Evolutionary conservation across 768 basidiomycete genomes (phyloP).

Genomic region (Mycena metata): DNA sequence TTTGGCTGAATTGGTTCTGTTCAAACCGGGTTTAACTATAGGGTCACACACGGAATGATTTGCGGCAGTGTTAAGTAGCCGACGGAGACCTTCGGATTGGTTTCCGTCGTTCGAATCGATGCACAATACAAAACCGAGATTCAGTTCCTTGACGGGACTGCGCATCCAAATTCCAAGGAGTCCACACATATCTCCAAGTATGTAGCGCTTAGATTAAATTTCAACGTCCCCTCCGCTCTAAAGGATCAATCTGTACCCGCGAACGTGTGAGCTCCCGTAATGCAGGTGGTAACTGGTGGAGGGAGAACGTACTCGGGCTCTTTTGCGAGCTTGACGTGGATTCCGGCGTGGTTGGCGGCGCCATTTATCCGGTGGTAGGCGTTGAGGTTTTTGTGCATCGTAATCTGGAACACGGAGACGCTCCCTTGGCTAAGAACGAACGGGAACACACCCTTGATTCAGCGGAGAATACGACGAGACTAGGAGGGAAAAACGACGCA

Average conservation of each 20-base stretch:
- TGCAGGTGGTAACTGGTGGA: background rate
- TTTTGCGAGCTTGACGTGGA: slow-evolving; percentile 72
- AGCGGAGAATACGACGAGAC: slow-evolving; percentile 13
- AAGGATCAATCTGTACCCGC: slow-evolving; percentile 16
- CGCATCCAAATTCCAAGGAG: no score
- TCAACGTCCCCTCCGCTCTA: background rate
- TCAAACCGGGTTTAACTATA: no score
- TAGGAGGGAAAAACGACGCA: slow-evolving; percentile 42
- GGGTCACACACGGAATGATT: no score
- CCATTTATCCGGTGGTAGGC: slow-evolving; percentile 93
- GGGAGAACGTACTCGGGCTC: slow-evolving; percentile 61
- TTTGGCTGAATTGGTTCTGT: no score
- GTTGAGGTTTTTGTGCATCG: slow-evolving; percentile 98
- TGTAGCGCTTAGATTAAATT: slow-evolving; percentile 17
- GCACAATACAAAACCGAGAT: no score
- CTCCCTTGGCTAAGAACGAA: slow-evolving; percentile 77
- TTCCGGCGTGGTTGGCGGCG: slow-evolving; percentile 83
- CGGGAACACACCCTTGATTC: slow-evolving; percentile 4
- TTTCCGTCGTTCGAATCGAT: no score
- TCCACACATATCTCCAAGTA: background rate
- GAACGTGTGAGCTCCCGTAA: no score
- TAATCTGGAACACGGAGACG: slow-evolving; percentile 96
- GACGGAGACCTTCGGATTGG: no score
- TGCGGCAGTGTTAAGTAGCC: no score
- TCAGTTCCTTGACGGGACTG: no score